Conservation (phyloP, 2,329 filamentous ascomycete genomes). For the Chalaropsis thielavioides region DNA sequence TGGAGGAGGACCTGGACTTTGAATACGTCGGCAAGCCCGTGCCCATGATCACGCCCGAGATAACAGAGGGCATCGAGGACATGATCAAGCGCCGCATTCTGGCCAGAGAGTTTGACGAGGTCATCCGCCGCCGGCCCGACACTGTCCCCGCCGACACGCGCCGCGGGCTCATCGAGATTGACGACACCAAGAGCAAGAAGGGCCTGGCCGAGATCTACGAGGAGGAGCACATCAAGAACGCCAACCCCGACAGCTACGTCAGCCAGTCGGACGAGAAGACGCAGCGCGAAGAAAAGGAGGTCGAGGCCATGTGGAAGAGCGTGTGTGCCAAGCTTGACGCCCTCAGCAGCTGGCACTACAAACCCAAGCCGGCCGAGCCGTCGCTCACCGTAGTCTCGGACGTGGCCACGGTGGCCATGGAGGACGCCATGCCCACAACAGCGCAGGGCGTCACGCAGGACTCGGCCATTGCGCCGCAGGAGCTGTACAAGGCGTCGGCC, state of each 20-base stretch:
- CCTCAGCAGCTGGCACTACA: constrained; percentile 89
- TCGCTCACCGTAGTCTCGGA: constrained; percentile 76
- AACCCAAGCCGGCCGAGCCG: constrained; percentile 71
- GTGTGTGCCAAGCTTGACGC: constrained; percentile 70
- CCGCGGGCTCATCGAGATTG: constrained; percentile 63
- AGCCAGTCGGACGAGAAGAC: constrained; percentile 72
- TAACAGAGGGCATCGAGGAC: constrained; percentile 81
- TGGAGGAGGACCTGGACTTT: constrained; percentile 92
- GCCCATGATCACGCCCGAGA: constrained; percentile 80
- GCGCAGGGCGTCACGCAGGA: constrained; percentile 55
- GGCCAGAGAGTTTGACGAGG: constrained; percentile 81
- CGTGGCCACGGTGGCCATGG: constrained; percentile 83
- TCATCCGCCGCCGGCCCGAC: constrained; percentile 67
- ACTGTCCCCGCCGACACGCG: constrained; percentile 46
- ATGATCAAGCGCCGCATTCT: constrained; percentile 90
- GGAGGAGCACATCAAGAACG: constrained; percentile 68
- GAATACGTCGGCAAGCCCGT: constrained; percentile 91
- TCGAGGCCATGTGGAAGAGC: constrained; percentile 69
- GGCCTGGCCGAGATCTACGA: constrained; percentile 88
- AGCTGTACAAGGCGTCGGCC: constrained; percentile 74
- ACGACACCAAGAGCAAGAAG: constrained; percentile 77
- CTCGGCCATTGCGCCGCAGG: constrained; percentile 79
- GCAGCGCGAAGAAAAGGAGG: constrained; percentile 67
- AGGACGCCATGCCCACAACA: constrained; percentile 80
- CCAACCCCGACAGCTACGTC: constrained; percentile 64